phyloP scores from a whole-genome alignment of 495 filamentous ascomycete species.

The Podospora tetraspora region DNA sequence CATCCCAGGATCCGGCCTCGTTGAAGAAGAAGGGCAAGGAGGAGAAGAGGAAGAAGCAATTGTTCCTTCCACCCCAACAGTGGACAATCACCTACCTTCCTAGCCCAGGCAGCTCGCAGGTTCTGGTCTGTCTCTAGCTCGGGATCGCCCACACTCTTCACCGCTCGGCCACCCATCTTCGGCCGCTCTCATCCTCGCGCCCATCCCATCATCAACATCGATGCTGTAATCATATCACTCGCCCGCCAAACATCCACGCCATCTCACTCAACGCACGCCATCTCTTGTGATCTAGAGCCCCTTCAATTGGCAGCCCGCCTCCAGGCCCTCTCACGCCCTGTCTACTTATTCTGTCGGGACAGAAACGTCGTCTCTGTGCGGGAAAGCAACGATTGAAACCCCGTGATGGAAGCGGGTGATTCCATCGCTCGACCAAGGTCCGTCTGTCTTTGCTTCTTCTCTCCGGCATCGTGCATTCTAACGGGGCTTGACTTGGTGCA shows the following conservation, averaged over 20 bases:
- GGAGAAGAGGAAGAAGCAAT: background rate
- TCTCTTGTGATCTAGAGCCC: conserved; percentile 1
- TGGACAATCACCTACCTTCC: no score
- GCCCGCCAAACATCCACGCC: background rate
- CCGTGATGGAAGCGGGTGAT: conserved; percentile 51
- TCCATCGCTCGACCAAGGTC: conserved; percentile 47
- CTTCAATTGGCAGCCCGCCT: conserved; percentile 5
- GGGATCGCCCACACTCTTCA: background rate
- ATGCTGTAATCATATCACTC: background rate
- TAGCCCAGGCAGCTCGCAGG: background rate
- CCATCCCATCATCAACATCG: background rate
- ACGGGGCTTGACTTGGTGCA: conserved; percentile 16
- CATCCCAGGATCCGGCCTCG: background rate
- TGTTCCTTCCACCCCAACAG: background rate
- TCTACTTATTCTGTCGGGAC: background rate
- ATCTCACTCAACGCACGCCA: conserved; percentile 8
- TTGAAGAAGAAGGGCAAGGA: background rate
- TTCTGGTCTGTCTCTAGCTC: background rate
- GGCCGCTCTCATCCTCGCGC: background rate
- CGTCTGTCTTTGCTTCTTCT: conserved; percentile 2
- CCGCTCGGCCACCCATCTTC: background rate
- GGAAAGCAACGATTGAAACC: conserved; percentile 19
- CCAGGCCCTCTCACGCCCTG: background rate
- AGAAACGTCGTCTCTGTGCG: conserved; percentile 9
- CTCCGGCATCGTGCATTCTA: conserved; percentile 5